Evolutionary conservation across 768 basidiomycete species (phyloP).

Genomic region (Russula earlei): DNA sequence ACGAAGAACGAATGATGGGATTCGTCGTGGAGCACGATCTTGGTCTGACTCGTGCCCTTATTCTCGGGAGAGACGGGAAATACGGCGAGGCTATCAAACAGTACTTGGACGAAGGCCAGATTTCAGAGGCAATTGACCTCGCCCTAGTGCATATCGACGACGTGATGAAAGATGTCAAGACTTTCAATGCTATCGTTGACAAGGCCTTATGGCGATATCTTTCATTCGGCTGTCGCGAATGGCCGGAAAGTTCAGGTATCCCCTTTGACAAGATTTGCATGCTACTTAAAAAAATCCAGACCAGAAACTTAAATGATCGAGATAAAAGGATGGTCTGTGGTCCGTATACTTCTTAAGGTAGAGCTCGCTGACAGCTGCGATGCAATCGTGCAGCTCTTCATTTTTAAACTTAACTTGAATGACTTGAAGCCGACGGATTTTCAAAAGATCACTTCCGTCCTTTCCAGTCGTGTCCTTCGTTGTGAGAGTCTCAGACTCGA

Average conservation of each 20-base stretch:
- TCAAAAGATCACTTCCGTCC: background rate
- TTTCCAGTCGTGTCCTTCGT: background rate
- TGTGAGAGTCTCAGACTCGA: background rate
- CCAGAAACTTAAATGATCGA: background rate
- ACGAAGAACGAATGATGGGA: conserved; percentile 44
- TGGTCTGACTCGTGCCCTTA: conserved; percentile 36
- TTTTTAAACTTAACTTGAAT: conserved; percentile 5
- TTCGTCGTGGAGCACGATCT: conserved; percentile 49
- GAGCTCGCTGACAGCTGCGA: background rate
- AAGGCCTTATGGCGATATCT: conserved; percentile 31
- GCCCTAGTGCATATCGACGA: conserved; percentile 30
- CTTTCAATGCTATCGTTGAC: conserved; percentile 26
- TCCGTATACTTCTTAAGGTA: background rate
- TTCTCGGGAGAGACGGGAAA: conserved; percentile 36
- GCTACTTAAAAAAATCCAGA: background rate
- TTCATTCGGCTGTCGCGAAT: conserved; percentile 10
- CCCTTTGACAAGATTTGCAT: background rate
- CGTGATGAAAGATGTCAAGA: conserved; percentile 20
- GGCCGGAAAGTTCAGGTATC: background rate
- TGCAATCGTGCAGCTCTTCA: background rate
- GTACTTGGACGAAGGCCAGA: conserved; percentile 39
- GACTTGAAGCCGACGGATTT: background rate
- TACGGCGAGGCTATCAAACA: conserved; percentile 43
- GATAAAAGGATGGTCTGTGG: conserved; percentile 1
- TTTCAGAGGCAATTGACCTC: conserved; percentile 37